Evolutionary conservation across 2,329 filamentous ascomycete species (phyloP).

Genomic region (Trichoderma arundinaceum): DNA sequence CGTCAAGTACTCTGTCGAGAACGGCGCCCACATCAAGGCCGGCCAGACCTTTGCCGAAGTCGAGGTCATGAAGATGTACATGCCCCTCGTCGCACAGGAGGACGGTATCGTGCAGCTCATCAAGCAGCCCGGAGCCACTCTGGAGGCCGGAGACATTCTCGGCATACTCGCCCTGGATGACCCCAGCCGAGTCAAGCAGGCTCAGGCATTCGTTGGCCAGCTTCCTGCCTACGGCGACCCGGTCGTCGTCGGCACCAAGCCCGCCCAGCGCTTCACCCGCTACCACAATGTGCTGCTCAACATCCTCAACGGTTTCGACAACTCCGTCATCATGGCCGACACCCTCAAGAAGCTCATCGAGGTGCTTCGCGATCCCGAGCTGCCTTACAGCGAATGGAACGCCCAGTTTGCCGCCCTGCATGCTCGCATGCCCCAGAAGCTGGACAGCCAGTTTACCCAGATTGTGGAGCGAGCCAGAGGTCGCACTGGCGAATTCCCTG

Average conservation of each 20-base stretch:
- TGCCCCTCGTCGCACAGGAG: slow-evolving; percentile 93
- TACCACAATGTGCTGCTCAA: slow-evolving; percentile 80
- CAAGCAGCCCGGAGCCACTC: slow-evolving; percentile 97
- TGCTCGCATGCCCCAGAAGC: slow-evolving; percentile 93
- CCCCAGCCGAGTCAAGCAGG: slow-evolving; percentile 94
- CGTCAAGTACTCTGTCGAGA: slow-evolving; percentile 96
- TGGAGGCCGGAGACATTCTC: slow-evolving; percentile 98
- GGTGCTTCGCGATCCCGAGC: slow-evolving; percentile 84
- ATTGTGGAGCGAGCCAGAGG: slow-evolving; percentile 83
- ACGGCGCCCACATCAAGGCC: slow-evolving; percentile 88
- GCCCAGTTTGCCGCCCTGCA: slow-evolving; percentile 96
- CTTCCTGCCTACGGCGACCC: slow-evolving; percentile 86
- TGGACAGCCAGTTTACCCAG: slow-evolving; percentile 80
- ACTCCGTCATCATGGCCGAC: slow-evolving; percentile 91
- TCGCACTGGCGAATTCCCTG: slow-evolving; percentile 86
- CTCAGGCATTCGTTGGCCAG: slow-evolving; percentile 89
- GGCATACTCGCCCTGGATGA: slow-evolving; percentile 95
- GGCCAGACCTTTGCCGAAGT: slow-evolving; percentile 95
- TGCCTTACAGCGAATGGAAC: slow-evolving; percentile 96
- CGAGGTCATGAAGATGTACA: slow-evolving; percentile 99
- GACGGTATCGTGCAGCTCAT: slow-evolving; percentile 97
- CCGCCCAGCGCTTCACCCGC: slow-evolving; percentile 82
- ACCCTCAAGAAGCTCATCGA: slow-evolving; percentile 89
- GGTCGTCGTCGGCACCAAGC: slow-evolving; percentile 87
- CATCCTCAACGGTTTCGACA: slow-evolving; percentile 93